Percentiles rank a stretch among this genome's conserved stretches.
Evolutionary conservation across 225 moss, liverwort and hornwort genomes (phyloP).

Genomic region (Marchantia paleacea): DNA sequence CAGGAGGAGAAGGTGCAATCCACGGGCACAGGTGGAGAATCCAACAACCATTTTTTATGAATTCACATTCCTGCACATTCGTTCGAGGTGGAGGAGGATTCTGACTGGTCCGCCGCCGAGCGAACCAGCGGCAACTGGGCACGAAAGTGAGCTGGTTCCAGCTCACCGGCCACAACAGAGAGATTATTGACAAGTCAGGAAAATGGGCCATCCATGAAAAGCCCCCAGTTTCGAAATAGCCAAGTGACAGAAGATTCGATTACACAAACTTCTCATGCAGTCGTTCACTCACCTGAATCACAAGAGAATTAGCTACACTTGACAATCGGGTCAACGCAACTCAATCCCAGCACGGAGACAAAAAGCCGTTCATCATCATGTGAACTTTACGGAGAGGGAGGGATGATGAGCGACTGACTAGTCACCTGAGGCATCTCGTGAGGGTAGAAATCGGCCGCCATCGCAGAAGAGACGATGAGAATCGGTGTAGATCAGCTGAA

Average conservation of each 20-base stretch:
- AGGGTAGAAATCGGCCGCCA: neutral
- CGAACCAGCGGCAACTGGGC: neutral
- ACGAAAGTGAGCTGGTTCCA: neutral
- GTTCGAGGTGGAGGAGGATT: too few relatives aligned
- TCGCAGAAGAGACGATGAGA: neutral
- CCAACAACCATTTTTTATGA: too few relatives aligned
- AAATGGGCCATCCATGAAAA: neutral
- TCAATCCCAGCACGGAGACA: too few relatives aligned
- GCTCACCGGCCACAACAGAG: neutral
- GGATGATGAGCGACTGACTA: neutral
- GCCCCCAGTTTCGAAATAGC: neutral
- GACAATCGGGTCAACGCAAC: neutral
- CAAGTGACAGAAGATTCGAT: neutral
- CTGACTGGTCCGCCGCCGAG: too few relatives aligned
- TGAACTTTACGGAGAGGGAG: neutral
- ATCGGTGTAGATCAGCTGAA: slow-evolving; percentile 13
- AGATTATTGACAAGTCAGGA: too few relatives aligned
- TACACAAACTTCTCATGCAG: neutral
- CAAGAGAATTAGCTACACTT: neutral
- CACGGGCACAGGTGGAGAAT: too few relatives aligned
- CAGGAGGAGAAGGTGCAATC: too few relatives aligned
- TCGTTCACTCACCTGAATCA: neutral
- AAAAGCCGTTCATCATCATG: neutral
- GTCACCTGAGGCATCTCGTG: neutral
- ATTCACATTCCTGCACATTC: too few relatives aligned